Percentiles rank a stretch among this genome's conserved stretches.
Conservation (phyloP, 2,329 filamentous ascomycete species). For the Xylariaceae sp. region DNA sequence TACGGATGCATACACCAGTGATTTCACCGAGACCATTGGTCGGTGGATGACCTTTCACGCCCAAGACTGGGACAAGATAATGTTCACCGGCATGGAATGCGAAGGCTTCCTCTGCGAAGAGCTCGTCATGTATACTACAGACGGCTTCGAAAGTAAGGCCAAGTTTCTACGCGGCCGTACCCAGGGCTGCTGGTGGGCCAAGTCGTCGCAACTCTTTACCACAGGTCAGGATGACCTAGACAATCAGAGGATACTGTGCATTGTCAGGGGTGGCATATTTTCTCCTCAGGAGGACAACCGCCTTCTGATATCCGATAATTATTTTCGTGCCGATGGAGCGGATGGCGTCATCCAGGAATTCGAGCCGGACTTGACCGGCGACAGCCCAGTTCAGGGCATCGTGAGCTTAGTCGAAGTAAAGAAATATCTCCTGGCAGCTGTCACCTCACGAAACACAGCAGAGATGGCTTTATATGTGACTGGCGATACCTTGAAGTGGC, state of each 20-base stretch:
- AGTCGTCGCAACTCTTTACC: conserved; percentile 72
- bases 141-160: conserved; percentile 75
- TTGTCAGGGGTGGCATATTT: conserved; percentile 73
- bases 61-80: conserved; percentile 77
- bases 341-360: conserved; percentile 59
- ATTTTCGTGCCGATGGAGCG: conserved; percentile 62
- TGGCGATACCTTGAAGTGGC: conserved; percentile 82
- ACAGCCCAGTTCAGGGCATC: conserved; percentile 75
- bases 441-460: conserved; percentile 75
- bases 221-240: conserved; percentile 68
- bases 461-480: conserved; percentile 93
- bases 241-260: conserved; percentile 75
- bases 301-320: conserved; percentile 80
- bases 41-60: conserved; percentile 78
- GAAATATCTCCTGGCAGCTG: conserved; percentile 82
- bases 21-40: conserved; percentile 49
- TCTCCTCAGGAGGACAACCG: conserved; percentile 74
- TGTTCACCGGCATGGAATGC: conserved; percentile 79
- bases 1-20: conserved; percentile 60
- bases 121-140: conserved; percentile 72
- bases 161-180: conserved; percentile 69
- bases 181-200: conserved; percentile 85
- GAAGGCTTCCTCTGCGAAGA: conserved; percentile 65
- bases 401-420: conserved; percentile 83
- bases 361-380: conserved; percentile 76